Conservation (phyloP, 2,329 filamentous ascomycete species). For the Epichloe glyceriae region DNA sequence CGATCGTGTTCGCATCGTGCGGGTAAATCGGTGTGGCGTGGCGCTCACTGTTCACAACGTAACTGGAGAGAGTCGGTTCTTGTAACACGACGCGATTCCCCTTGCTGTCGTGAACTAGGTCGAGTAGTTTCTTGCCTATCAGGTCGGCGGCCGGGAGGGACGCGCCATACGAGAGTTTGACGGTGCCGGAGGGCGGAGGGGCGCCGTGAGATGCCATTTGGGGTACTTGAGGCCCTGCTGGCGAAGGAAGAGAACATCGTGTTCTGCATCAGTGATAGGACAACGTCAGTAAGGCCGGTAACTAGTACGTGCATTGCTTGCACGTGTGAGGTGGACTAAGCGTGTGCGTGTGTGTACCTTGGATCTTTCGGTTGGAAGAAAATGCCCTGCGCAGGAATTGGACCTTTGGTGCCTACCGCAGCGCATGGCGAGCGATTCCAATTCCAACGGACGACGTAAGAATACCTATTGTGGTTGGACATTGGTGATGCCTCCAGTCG, state of each 20-base stretch:
- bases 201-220: conserved; percentile 26
- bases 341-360: conserved; percentile 11
- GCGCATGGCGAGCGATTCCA: background rate
- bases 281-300: background rate
- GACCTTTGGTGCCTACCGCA: background rate
- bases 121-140: conserved; percentile 48
- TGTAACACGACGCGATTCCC: conserved; percentile 41
- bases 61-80: conserved; percentile 59
- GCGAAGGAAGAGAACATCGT: conserved; percentile 27
- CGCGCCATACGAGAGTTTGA: conserved; percentile 32
- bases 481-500: no score
- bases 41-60: conserved; percentile 53
- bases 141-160: conserved; percentile 39
- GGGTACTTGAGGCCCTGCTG: conserved; percentile 23
- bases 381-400: conserved; percentile 6
- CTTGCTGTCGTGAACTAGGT: conserved; percentile 41
- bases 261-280: conserved; percentile 15
- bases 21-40: conserved; percentile 68
- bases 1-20: conserved; percentile 61
- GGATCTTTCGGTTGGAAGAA: conserved; percentile 16
- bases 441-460: background rate
- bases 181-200: conserved; percentile 18
- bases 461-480: no score
- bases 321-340: no score
- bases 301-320: background rate